A percentile compares a stretch with the other conserved stretches of the same genome.
Evolutionary conservation across 305 asterid genomes (phyloP).

Genomic region (Fraxinus latifolia): DNA sequence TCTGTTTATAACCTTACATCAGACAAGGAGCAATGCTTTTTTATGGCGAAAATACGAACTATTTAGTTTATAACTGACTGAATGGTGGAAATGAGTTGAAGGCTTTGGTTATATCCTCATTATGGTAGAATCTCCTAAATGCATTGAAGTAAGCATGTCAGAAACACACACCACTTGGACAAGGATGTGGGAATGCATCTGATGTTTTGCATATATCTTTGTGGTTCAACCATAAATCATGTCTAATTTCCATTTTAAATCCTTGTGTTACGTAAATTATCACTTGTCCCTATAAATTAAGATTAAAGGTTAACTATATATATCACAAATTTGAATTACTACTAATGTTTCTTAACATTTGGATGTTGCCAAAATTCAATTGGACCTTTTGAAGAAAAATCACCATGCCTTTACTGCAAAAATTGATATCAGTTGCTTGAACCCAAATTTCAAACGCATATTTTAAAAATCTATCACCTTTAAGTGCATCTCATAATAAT

Average conservation of each 20-base stretch:
- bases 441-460: background rate
- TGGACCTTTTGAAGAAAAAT: conserved; percentile 6
- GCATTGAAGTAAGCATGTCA: background rate
- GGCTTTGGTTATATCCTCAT: background rate
- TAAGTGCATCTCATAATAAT: background rate
- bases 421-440: background rate
- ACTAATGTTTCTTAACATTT: background rate
- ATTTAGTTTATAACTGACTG: conserved; percentile 3
- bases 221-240: background rate
- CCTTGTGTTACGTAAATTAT: background rate
- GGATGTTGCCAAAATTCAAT: background rate
- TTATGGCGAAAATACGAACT: conserved; percentile 7
- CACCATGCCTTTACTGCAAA: background rate
- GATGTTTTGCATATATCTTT: background rate
- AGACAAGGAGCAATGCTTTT: conserved; percentile 14
- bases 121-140: background rate
- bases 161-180: background rate
- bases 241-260: background rate
- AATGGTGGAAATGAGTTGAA: conserved; percentile 3
- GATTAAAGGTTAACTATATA: background rate
- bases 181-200: background rate
- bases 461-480: background rate
- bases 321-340: background rate
- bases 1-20: conserved; percentile 6
- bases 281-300: background rate